A percentile compares a stretch with the other conserved stretches of the same genome.
phyloP scores from a whole-genome alignment of 2,329 filamentous ascomycete genomes.

The Sporothrix protearum region DNA sequence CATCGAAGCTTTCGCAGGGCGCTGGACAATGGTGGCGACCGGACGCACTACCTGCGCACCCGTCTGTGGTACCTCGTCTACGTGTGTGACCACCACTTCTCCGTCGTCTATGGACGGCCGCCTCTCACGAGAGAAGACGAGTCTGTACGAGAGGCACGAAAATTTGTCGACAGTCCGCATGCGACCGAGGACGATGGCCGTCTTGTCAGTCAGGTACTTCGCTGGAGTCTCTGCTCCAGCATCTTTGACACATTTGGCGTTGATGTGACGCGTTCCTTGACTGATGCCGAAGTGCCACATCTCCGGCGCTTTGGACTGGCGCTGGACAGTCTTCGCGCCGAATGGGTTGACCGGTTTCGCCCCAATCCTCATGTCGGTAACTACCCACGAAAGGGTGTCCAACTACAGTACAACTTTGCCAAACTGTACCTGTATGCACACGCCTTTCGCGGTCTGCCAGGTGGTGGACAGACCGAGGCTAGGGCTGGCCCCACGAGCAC shows the following conservation, averaged over 20 bases:
- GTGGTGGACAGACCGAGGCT: background rate
- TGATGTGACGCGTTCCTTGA: constrained; percentile 24
- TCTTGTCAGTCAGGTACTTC: constrained; percentile 27
- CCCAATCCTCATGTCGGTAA: constrained; percentile 35
- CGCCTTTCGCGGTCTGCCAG: constrained; percentile 32
- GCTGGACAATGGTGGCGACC: background rate
- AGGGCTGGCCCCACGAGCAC: background rate
- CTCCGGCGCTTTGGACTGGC: constrained; percentile 29
- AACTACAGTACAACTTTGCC: constrained; percentile 36
- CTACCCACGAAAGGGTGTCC: constrained; percentile 35
- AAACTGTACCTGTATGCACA: constrained; percentile 37
- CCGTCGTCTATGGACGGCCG: constrained; percentile 24
- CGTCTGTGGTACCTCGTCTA: constrained; percentile 20
- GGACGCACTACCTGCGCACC: background rate
- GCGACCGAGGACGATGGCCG: constrained; percentile 26
- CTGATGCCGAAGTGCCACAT: constrained; percentile 25
- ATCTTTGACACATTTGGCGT: constrained; percentile 26
- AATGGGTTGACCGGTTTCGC: constrained; percentile 30
- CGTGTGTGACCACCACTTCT: constrained; percentile 23
- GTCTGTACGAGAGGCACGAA: background rate
- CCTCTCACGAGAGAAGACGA: constrained; percentile 24
- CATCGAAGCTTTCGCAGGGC: constrained; percentile 1
- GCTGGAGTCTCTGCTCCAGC: constrained; percentile 24
- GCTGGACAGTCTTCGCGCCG: constrained; percentile 30
- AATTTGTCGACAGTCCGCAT: constrained; percentile 22